These are phyloP conservation scores for Ophiostoma sp. DNA, from an alignment of 2,329 filamentous ascomycete species.

Conservation along the genomic window DNA sequence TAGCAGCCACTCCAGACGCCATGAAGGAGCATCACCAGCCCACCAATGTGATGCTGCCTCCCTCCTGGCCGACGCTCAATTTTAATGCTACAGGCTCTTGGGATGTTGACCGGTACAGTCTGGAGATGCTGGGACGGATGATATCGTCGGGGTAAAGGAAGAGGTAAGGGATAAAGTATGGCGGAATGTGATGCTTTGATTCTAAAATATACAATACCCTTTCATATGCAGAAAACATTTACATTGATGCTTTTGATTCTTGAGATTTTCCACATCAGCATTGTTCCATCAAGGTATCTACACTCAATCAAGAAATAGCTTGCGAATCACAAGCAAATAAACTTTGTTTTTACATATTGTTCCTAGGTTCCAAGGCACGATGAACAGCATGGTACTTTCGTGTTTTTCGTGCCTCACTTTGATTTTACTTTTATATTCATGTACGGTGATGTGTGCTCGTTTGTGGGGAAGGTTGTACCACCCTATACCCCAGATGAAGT, in stretches of 20 bases:
- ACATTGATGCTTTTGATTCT: neutral
- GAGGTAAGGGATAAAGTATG: neutral
- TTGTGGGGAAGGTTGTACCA: too few relatives aligned
- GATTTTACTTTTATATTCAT: too few relatives aligned
- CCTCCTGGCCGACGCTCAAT: neutral
- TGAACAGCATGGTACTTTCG: neutral
- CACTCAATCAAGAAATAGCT: neutral
- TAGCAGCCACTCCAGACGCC: neutral
- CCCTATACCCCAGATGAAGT: neutral
- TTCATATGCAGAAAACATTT: neutral
- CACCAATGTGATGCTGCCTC: neutral
- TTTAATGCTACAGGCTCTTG: neutral
- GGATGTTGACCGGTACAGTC: slow-evolving; percentile 11
- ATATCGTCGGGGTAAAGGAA: neutral
- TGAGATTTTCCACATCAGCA: neutral
- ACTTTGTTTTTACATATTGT: neutral
- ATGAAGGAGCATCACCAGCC: neutral
- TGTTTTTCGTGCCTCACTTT: too few relatives aligned
- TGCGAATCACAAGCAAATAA: neutral
- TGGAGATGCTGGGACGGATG: slow-evolving; percentile 18
- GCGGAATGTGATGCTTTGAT: neutral
- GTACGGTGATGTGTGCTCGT: too few relatives aligned
- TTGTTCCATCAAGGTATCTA: neutral
- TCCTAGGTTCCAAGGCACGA: neutral
- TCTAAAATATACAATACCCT: too few relatives aligned